Evolutionary conservation across 495 filamentous ascomycete species (phyloP).

Genomic region (Tuber microsphaerosporum): DNA sequence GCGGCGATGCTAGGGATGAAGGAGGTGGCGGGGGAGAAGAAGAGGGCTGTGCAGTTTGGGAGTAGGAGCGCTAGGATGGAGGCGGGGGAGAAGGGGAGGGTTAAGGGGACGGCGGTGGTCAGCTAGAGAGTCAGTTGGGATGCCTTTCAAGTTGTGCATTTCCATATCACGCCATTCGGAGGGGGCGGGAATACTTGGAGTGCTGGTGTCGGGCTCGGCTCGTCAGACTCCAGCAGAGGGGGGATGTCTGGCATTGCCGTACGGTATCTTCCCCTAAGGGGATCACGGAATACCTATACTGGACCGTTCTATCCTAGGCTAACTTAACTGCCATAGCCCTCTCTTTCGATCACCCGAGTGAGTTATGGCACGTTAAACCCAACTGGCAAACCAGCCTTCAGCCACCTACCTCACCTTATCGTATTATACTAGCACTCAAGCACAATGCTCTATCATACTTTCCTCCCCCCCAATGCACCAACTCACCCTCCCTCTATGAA

Average conservation of each 20-base stretch:
- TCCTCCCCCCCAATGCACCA: not conserved
- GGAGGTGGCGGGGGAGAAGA: constrained; percentile 71
- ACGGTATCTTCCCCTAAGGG: not conserved
- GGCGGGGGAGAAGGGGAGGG: constrained; percentile 58
- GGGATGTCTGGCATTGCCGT: not conserved
- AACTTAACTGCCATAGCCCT: not conserved
- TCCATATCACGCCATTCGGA: not conserved
- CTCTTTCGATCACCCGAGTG: not conserved
- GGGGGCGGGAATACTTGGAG: not conserved
- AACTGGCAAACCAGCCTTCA: too few species aligned
- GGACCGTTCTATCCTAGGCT: not conserved
- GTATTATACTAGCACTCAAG: too few species aligned
- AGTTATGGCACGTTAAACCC: too few species aligned
- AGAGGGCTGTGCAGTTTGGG: constrained; percentile 86
- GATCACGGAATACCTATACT: not conserved
- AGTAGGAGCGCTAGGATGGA: constrained; percentile 82
- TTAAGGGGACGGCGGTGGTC: constrained; percentile 59
- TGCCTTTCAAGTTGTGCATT: not conserved
- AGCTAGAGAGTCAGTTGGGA: constrained; percentile 24
- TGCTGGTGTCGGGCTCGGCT: not conserved
- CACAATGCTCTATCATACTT: too few species aligned
- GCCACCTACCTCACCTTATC: too few species aligned
- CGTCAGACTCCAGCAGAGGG: not conserved
- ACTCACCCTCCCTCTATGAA: not conserved
- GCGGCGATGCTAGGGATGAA: constrained; percentile 67